Evolutionary conservation across 331 rosid species (phyloP), one percentile per base, ranked within the genome.

Genomic region (Stylosanthes scabra): DNA sequence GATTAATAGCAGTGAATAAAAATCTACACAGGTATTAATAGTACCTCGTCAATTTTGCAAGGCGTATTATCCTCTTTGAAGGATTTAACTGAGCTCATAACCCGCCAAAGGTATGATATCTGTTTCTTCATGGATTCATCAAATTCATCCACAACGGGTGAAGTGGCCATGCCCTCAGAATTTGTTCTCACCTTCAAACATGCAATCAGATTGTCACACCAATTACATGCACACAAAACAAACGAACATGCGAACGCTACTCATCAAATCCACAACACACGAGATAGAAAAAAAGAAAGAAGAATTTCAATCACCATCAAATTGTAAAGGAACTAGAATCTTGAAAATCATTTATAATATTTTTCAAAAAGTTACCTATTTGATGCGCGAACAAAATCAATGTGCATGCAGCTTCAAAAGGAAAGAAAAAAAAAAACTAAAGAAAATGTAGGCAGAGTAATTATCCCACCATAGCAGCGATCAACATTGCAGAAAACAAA

Each of bases 21-120:
- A 59, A 28, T 13, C 20, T 6, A 34, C 29, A 13, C 15, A 5
- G 4, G 3, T 31, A 56, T 49, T 49, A 13, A 13, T 29, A 61
- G 37, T 59, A 88, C 96, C 97, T 94, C 88, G 49, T 85, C 91
- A 28, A 94, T 85, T 88, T 86, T 44, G 79, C 77, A 74, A 20
- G 99, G 97, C 80, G 63, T 44, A 14, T 74, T 76, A 68, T 88
- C 93, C 71, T 78, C 78, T 70, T 82, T 81, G 74, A 71, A 9
- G 9, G 67, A 49, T 65, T 73, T 80, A 37, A 45, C 68, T 25
- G 25, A 8, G 45, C 9, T 34, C 25, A 85, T 9, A 65, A 68
- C 81, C 65, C 89, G 81, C 74, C 45, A 20, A 28, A 89, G 15
- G 0, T 80, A 68, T 4, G 68, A 49, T 3, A 74, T 27, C 77